Conservation (phyloP, 176 grass and related monocot species). For the Luzula sylvatica region DNA sequence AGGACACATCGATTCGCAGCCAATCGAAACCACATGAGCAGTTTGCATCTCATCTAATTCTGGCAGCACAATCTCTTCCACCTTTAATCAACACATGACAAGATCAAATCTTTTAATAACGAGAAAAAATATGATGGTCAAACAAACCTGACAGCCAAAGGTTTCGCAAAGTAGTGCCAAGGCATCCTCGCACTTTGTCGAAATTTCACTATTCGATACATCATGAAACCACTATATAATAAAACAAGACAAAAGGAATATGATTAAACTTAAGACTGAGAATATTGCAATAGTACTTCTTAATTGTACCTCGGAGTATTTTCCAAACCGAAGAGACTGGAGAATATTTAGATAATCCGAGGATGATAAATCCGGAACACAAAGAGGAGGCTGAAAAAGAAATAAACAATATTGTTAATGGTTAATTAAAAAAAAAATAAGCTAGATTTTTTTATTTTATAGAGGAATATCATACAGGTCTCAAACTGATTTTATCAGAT, state of each 20-base stretch:
- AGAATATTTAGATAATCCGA: constrained; percentile 49
- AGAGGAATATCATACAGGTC: constrained; percentile 46
- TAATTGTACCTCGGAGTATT: constrained; percentile 72
- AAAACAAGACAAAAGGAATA: constrained; percentile 5
- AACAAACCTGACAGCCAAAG: constrained; percentile 62
- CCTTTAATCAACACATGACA: constrained; percentile 36
- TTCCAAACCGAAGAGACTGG: constrained; percentile 68
- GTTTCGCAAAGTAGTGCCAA: constrained; percentile 52
- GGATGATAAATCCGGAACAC: constrained; percentile 68
- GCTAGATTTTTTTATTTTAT: not conserved
- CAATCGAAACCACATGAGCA: constrained; percentile 91
- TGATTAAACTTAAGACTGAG: not conserved
- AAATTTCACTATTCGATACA: constrained; percentile 69
- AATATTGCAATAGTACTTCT: not conserved
- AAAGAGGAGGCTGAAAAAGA: constrained; percentile 55
- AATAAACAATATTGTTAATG: not conserved
- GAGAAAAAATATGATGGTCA: not conserved
- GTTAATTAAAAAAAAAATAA: not conserved
- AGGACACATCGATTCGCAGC: constrained; percentile 63
- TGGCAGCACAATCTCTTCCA: constrained; percentile 86
- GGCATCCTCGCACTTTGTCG: constrained; percentile 79
- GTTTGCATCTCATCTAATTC: constrained; percentile 93
- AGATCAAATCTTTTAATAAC: constrained; percentile 1
- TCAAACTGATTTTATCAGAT: constrained; percentile 49
- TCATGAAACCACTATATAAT: constrained; percentile 95